Evolutionary conservation across 2,329 filamentous ascomycete species (phyloP), one percentile per base, ranked within the genome.

Genomic region (Davidsoniella eucalypti): DNA sequence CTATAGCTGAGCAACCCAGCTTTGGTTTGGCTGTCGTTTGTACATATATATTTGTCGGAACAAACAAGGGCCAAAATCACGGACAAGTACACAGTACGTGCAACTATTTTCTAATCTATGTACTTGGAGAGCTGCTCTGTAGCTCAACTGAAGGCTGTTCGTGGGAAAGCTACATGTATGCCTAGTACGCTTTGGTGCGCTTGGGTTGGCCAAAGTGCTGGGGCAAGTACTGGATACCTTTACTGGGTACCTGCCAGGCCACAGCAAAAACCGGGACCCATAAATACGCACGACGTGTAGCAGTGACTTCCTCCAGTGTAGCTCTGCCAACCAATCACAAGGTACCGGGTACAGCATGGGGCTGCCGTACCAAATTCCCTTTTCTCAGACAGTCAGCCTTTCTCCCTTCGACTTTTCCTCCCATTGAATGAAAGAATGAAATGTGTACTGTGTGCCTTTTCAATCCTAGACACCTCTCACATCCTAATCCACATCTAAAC

Each of bases 381-480:
- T 57, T 58, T 55, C 41, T 63, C 63, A 64, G 59, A 61, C 61
- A 64, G 59, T 61, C 61, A 61, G 62, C 61, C 59, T 57, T 55
- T 55, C 54, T 55, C 56, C 54, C 56, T 54, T 55, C 48, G 56
- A 54, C 53, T 54, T 54, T 55, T 57, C 39, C 29, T 47, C 33
- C 37, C 38, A n/a, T 38, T 52, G 47, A 23, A 23, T 23, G 21
- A 23, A 23, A 23, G 21, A 23, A 23, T 23, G 21, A 47, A 50
- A 43, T 53, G 36, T 47, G 50, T 52, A 52, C 51, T 50, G 47
- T 50, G 51, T 44, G 26, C 47, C 33, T 53, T 23, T 23, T 53
- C n/a, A 50, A 47, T 50, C 40, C 47, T 18, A 47, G 42, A 50
- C 46, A 47, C 41, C 46, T 53, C 46, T 36, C 47, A 53, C 46